phyloP scores from a whole-genome alignment of 352 stramenopile species.

The Globisporangium abappressorium region DNA sequence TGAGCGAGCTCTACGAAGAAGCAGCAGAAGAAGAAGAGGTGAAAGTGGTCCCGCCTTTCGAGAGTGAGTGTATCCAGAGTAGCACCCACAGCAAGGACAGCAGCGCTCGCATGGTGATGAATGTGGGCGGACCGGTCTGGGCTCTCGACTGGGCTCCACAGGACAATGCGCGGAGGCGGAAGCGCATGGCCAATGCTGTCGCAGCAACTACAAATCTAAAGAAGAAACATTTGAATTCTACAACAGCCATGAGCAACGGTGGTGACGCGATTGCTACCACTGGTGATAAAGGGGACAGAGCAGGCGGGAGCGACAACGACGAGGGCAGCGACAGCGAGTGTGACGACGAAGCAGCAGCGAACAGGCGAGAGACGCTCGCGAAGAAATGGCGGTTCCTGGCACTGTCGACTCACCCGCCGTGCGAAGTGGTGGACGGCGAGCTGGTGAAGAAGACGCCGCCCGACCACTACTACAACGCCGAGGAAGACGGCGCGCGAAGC shows the following conservation, averaged over 20 bases:
- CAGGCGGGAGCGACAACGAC: background rate
- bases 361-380: conserved; percentile 16
- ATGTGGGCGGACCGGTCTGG: conserved; percentile 73
- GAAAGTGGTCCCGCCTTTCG: conserved; percentile 48
- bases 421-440: conserved; percentile 49
- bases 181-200: background rate
- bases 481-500: conserved; percentile 30
- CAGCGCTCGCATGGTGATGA: conserved; percentile 44
- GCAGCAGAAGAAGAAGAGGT: conserved; percentile 2
- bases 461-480: conserved; percentile 73
- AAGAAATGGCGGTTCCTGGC: conserved; percentile 56
- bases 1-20: background rate
- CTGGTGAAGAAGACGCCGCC: conserved; percentile 64
- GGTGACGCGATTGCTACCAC: background rate
- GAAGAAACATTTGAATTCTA: background rate
- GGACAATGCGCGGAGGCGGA: background rate
- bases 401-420: conserved; percentile 67
- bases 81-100: background rate
- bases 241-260: background rate
- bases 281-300: background rate
- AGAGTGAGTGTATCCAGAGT: conserved; percentile 29
- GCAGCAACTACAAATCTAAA: background rate
- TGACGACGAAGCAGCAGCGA: background rate
- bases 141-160: conserved; percentile 75
- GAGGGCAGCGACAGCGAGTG: conserved; percentile 7